phyloP scores from a whole-genome alignment of 2,329 filamentous ascomycete species.

The Fusarium zealandicum region DNA sequence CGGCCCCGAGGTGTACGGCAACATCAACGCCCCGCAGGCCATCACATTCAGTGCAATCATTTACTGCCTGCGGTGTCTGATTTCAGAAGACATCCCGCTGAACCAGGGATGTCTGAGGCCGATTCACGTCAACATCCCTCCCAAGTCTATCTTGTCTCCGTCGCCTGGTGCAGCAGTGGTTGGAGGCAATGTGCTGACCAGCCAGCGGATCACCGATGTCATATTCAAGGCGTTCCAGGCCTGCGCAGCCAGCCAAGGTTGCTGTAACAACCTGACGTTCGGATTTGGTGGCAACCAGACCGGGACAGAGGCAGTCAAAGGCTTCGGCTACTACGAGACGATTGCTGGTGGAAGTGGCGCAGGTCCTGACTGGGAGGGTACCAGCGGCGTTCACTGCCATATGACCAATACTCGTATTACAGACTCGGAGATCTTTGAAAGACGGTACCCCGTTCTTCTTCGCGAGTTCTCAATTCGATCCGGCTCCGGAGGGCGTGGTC shows the following conservation, averaged over 20 bases:
- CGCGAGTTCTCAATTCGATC: constrained; percentile 71
- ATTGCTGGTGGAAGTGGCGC: constrained; percentile 71
- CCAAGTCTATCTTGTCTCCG: constrained; percentile 76
- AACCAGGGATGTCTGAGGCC: constrained; percentile 84
- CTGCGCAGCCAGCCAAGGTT: constrained; percentile 80
- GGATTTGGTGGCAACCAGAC: constrained; percentile 66
- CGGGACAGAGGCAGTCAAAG: constrained; percentile 48
- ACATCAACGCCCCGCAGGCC: constrained; percentile 82
- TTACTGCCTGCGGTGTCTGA: constrained; percentile 81
- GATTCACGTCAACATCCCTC: constrained; percentile 76
- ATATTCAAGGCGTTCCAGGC: constrained; percentile 76
- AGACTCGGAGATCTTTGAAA: constrained; percentile 55
- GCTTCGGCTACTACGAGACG: constrained; percentile 68
- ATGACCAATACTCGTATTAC: constrained; percentile 85
- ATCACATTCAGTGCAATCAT: constrained; percentile 89
- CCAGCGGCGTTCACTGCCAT: constrained; percentile 54
- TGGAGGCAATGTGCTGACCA: constrained; percentile 74
- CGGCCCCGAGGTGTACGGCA: constrained; percentile 79
- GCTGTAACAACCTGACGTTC: constrained; percentile 86
- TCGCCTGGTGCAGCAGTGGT: constrained; percentile 81
- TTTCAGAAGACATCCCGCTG: constrained; percentile 81
- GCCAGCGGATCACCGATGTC: constrained; percentile 54
- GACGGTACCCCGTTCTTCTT: constrained; percentile 73
- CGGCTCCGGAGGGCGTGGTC: constrained; percentile 70
- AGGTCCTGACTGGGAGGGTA: constrained; percentile 60